Base-by-base conservation (phyloP, 352 stramenopile species). In the Elongisporangium anandrum region DNA sequence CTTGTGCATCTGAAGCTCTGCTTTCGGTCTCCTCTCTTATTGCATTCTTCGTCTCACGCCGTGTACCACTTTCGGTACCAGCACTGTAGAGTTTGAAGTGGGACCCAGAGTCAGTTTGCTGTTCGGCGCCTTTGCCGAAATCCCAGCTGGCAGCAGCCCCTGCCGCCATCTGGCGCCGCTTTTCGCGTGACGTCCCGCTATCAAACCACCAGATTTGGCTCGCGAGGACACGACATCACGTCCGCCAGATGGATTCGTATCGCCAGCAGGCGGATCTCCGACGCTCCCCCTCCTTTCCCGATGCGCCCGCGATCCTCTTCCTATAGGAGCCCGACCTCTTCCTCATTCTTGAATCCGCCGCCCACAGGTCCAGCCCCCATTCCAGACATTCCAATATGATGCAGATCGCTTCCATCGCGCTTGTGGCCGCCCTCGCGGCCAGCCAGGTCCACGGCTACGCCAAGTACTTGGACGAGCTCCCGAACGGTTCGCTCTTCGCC, bases 401-500 rank as follows among this genome's bases (percentile, higher is more conserved):
- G 34, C 34, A 45, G 34, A 45, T 45, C 13, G 34, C 34, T 12
- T 45, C 34, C 34, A 45, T 45, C 34, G 34, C 34, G 34, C 34
- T 45, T 45, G 34, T 60, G 29, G 56, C 56, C 2, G 22, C 50
- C 13, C 45, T 29, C 8, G 56, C 47, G 13, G 10, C 50, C 24
- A 26, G 26, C 23, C 24, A 29, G 22, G 55, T 45, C 7, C 4
- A 50, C 3, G 61, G 50, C 2, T 52, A 56, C 50, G 12, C 47
- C 9, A 63, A 57, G 54, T 66, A 55, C 34, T 55, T 66, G 20
- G 51, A 62, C 20, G 56, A 66, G 29, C 23, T 66, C 16, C 61
- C 61, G 9, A 66, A 66, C 49, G 61, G 61, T 19, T 21, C 54
- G 23, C 49, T 16, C 55, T 61, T 66, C 47, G 22, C 54, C 15